Evolutionary conservation across 331 rosid species (phyloP).

Genomic region (Spiraea crenata): DNA sequence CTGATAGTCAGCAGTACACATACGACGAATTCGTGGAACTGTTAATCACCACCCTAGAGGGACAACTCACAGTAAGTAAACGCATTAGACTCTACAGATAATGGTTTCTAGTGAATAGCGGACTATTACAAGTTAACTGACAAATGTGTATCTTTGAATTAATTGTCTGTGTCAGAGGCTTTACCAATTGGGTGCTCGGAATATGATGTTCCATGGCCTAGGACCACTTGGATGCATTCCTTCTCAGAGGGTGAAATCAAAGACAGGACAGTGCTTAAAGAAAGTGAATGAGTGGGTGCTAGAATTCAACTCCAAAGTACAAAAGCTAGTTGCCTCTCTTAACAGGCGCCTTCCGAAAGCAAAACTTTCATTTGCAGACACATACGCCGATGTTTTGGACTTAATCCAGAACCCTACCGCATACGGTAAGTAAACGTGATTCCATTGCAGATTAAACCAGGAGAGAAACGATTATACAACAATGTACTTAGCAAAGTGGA

Average conservation of each 20-base stretch:
- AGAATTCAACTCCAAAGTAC: constrained; percentile 39
- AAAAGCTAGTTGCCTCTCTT: constrained; percentile 46
- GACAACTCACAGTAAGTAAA: constrained; percentile 50
- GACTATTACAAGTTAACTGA: neutral
- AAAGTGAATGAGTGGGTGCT: constrained; percentile 51
- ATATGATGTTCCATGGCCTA: constrained; percentile 57
- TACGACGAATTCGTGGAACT: constrained; percentile 64
- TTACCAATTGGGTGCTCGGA: constrained; percentile 63
- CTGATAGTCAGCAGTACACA: constrained; percentile 77
- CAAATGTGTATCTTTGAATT: neutral
- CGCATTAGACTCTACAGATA: no score
- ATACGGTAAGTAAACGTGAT: constrained; percentile 41
- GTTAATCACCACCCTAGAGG: constrained; percentile 45
- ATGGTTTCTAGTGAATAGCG: no score
- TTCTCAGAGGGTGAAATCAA: constrained; percentile 78
- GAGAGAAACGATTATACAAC: neutral
- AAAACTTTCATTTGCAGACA: constrained; percentile 51
- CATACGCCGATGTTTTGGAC: constrained; percentile 56
- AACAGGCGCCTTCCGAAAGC: constrained; percentile 57
- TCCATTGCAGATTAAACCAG: neutral
- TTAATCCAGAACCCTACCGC: constrained; percentile 51
- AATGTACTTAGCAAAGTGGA: neutral
- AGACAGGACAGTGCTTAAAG: constrained; percentile 51
- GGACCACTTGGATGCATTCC: constrained; percentile 93
- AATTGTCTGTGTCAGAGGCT: constrained; percentile 41